phyloP scores from a whole-genome alignment of 768 basidiomycete species.

The Boletus vinaceobasis region DNA sequence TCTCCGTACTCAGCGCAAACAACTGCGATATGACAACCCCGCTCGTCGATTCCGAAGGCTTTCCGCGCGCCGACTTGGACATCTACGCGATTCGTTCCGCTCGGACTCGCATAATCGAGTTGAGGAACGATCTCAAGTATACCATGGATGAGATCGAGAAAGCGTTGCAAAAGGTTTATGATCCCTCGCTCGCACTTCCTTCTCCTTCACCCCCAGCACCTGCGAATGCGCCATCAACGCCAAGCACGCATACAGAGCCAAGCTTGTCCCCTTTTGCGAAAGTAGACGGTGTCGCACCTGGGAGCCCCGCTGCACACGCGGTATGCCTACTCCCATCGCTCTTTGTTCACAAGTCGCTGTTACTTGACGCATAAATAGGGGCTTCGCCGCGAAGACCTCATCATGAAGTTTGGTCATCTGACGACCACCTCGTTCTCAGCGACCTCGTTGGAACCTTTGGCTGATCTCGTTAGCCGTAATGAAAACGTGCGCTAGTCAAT shows the following conservation, averaged over 20 bases:
- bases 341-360: neutral
- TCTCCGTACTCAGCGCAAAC: conserved; percentile 61
- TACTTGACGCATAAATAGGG: conserved; percentile 40
- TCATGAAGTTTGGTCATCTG: conserved; percentile 71
- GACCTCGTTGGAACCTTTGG: conserved; percentile 63
- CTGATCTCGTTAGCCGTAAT: conserved; percentile 65
- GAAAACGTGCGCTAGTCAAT: conserved; percentile 62
- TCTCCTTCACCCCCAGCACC: conserved; percentile 15
- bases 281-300: conserved; percentile 76
- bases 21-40: conserved; percentile 64
- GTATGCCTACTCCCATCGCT: conserved; percentile 41
- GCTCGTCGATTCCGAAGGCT: conserved; percentile 84
- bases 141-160: conserved; percentile 65
- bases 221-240: conserved; percentile 21
- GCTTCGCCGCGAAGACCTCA: conserved; percentile 65
- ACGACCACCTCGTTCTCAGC: conserved; percentile 49
- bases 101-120: conserved; percentile 71
- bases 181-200: conserved; percentile 31
- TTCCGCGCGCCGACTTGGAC: conserved; percentile 84
- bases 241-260: conserved; percentile 16
- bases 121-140: conserved; percentile 71
- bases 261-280: conserved; percentile 61
- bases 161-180: conserved; percentile 69
- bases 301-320: conserved; percentile 79
- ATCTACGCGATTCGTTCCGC: conserved; percentile 75